Conservation (phyloP, 352 stramenopile genomes). For the Peronospora tabacina region DNA sequence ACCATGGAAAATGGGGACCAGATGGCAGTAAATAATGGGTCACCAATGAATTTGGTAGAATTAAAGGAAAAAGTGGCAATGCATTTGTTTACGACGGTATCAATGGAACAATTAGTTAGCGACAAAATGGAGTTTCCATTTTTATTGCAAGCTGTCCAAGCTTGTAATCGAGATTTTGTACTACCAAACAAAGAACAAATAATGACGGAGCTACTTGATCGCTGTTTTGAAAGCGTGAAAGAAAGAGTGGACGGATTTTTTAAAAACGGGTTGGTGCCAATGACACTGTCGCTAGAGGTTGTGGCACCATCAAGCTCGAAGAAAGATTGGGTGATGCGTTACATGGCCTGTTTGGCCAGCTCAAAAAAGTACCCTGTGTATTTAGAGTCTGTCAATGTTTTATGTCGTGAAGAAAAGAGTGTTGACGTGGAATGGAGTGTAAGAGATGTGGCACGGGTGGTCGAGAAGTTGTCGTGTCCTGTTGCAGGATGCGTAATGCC, state of each 20-base stretch:
- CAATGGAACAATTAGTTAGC: conserved; percentile 13
- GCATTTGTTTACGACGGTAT: conserved; percentile 29
- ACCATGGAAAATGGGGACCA: background rate
- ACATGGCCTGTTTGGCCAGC: conserved; percentile 23
- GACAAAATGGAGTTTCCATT: conserved; percentile 9
- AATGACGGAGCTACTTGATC: conserved; percentile 28
- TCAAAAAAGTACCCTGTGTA: conserved; percentile 19
- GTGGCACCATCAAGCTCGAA: background rate
- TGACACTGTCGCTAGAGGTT: conserved; percentile 20
- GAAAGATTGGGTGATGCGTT: conserved; percentile 13
- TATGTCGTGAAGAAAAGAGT: conserved; percentile 5
- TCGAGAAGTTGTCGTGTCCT: conserved; percentile 13
- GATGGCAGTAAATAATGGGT: background rate
- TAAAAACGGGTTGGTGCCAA: conserved; percentile 19
- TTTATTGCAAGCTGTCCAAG: conserved; percentile 14
- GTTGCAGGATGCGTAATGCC: conserved; percentile 30
- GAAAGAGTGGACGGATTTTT: conserved; percentile 20
- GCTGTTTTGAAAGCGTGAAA: conserved; percentile 24
- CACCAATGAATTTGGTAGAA: conserved; percentile 6
- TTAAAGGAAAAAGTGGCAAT: conserved; percentile 29
- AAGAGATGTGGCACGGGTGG: conserved; percentile 17
- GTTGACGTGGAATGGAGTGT: conserved; percentile 16
- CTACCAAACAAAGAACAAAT: conserved; percentile 19
- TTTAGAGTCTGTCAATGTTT: conserved; percentile 26
- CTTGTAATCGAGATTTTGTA: background rate